Base-by-base conservation (phyloP, 805 yeast genomes). In the Candida xyloterini region DNA sequence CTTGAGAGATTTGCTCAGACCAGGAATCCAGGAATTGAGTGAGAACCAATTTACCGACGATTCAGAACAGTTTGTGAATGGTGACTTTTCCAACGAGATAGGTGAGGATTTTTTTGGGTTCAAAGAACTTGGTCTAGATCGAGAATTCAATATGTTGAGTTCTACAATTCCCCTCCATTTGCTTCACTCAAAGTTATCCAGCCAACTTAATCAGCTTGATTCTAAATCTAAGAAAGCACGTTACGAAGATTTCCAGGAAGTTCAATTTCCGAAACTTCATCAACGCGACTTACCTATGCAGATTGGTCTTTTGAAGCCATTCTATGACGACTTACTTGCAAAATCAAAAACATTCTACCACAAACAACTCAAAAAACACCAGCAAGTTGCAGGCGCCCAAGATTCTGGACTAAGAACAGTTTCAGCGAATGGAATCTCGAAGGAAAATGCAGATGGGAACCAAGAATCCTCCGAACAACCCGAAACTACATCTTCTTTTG, bases 61-160 rank as follows among this genome's bases (percentile, higher is more conserved):
- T 54, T 84, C 95, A 53, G 97, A 93, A 48, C 96, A 91, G 61
- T 93, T 90, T 58, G 65, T 91, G 49, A 84, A 93, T 22, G 99
- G 99, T 42, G 97, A 90, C 55, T 93, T 93, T 60, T 84, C 96
- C 1, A 83, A 78, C 52, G 96, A 90, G 45, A 67, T 93, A 27
- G 99, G 98, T 6, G 99, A 91, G 53, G 99, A 93, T 65, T 93
- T 90, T 73, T 95, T 95, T 66, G 99, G 99, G 0, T 95, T 93
- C 70, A 84, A 77, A 57, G 98, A 91, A 50, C 69, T 93, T 33
- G 99, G 99, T 0, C 67, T 93, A 38, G 98, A 91, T 55, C 86
- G 83, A 53, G 99, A 93, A 60, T 84, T 88, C 59, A 90, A 91
- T 9, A 68, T 91, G 57, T 64, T 89, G 35, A 83, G 90, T 21